A percentile compares a stretch with the other conserved stretches of the same genome.
Conservation (phyloP, 2,329 filamentous ascomycete species). For the Aspergillus versicolor region DNA sequence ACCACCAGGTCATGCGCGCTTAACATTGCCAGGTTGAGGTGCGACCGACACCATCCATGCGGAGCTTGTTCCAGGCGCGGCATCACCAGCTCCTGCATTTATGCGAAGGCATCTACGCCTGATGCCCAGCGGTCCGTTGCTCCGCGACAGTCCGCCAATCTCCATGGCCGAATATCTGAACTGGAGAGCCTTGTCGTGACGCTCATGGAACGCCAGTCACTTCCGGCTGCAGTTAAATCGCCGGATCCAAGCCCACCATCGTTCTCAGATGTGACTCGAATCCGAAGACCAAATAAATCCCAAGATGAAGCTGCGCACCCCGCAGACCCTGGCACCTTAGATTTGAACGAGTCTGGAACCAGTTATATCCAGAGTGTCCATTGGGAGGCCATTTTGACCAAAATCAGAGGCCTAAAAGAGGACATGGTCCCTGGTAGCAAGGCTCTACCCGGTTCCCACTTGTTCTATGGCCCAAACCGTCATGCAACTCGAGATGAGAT, state of each 20-base stretch:
- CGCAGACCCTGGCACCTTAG: neutral
- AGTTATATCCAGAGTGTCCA: neutral
- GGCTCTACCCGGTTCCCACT: neutral
- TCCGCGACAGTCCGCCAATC: neutral
- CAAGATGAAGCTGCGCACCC: neutral
- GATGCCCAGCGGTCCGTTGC: neutral
- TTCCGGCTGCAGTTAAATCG: neutral
- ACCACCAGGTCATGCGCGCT: neutral
- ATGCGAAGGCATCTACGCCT: neutral
- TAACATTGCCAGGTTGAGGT: neutral
- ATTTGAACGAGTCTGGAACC: neutral
- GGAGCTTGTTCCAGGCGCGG: too few relatives aligned
- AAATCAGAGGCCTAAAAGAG: neutral
- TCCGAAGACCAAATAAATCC: neutral
- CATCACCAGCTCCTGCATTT: neutral
- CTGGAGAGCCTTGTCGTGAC: neutral
- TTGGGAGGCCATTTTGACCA: neutral
- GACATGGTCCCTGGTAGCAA: neutral
- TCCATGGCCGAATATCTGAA: neutral
- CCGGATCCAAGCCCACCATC: neutral
- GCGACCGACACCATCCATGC: too few relatives aligned
- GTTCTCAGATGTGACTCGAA: neutral
- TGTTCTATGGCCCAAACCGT: neutral
- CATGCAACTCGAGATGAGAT: neutral
- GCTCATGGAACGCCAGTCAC: neutral